Conservation (phyloP, 2,329 filamentous ascomycete species). For the Herpotrichia juniperi region DNA sequence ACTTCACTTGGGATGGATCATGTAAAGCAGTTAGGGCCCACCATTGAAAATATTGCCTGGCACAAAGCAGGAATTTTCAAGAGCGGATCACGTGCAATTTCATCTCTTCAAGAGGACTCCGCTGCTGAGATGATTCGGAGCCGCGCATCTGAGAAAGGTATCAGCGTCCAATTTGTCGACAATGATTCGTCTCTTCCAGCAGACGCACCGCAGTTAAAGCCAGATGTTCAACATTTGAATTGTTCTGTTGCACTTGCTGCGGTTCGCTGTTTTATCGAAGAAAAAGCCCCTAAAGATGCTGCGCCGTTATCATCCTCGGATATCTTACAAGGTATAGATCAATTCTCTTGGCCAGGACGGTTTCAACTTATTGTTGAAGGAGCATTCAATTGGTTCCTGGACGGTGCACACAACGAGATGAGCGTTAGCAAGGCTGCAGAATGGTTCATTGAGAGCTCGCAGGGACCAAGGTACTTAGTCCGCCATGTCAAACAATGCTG, state of each 20-base stretch:
- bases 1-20: slow-evolving; percentile 74
- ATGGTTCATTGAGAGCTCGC: slow-evolving; percentile 16
- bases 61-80: slow-evolving; percentile 78
- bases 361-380: slow-evolving; percentile 14
- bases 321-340: slow-evolving; percentile 11
- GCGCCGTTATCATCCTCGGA: slow-evolving; percentile 4
- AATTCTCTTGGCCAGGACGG: slow-evolving; percentile 17
- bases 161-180: slow-evolving; percentile 11
- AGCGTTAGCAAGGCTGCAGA: slow-evolving; percentile 15
- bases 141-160: slow-evolving; percentile 19
- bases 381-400: slow-evolving; percentile 15
- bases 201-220: slow-evolving; percentile 10
- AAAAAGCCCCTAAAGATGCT: neutral
- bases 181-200: slow-evolving; percentile 14
- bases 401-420: slow-evolving; percentile 23
- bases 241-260: slow-evolving; percentile 17
- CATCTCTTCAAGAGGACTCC: slow-evolving; percentile 10
- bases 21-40: slow-evolving; percentile 66
- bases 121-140: slow-evolving; percentile 12
- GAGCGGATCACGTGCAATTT: slow-evolving; percentile 58
- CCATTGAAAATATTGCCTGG: slow-evolving; percentile 72
- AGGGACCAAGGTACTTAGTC: slow-evolving; percentile 1
- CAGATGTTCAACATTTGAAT: slow-evolving; percentile 16
- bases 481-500: neutral
- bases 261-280: slow-evolving; percentile 5